Base-by-base conservation (phyloP, 208 protist genomes). In the Balamuthia mandrillaris region DNA sequence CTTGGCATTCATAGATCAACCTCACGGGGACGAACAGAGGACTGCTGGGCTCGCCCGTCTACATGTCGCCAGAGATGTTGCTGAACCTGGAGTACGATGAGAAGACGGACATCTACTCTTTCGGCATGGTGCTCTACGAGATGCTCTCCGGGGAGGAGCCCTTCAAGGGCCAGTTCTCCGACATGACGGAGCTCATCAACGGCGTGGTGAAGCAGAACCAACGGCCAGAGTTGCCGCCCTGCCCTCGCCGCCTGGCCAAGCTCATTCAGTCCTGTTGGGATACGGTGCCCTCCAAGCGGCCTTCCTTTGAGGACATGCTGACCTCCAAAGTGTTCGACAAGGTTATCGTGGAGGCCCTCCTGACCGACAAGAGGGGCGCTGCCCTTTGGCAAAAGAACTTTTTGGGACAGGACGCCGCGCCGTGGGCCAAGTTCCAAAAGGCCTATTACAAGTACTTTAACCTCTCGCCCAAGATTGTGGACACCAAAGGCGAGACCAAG, bases 71-170 rank as follows among this genome's bases (percentile, higher is more conserved):
- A 21, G 65, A 74, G n/a, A 74, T 74, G 65, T 42, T 74, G 27
- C 65, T 74, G 12, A 42, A 42, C 18, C 65, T 74, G 41, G 65
- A 74, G 14, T 74, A 74, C 41, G 65, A 74, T 14, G 65, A 74
- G 35, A 74, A 74, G 65, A 74, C 65, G 18, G 65, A 74, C 18
- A 74, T 74, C 18, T 74, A 74, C 27, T 74, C 65, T 24, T 74
- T 74, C 27, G 65, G 65, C 18, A 74, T 74, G 65, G 65, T 74
- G 65, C 65, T 74, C 27, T 74, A 51, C 65, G 65, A 74, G 65
- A 12, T 74, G 65, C 41, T 42, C 37, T 52, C 65, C 21, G 65
- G 65, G 41, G 65, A 74, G 39, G 65, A 74, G n/a, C 65, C 65
- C 5, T 74, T 74, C 39, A 74, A 72, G 63, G 27, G n/a, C 33